phyloP scores from a whole-genome alignment of 495 filamentous ascomycete genomes.

The Penicillium coprophilum region DNA sequence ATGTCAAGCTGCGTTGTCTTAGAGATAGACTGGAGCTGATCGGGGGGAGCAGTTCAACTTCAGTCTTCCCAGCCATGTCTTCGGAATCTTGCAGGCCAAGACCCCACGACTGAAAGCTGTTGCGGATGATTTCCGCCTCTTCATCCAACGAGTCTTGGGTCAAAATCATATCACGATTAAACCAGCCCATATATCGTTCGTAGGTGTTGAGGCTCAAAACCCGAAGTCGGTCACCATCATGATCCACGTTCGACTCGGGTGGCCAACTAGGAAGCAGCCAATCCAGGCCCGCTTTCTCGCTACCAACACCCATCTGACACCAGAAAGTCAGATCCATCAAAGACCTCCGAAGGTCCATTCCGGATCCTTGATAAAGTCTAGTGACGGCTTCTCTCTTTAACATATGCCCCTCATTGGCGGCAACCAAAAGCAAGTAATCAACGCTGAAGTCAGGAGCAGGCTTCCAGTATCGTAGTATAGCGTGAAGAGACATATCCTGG shows the following conservation, averaged over 20 bases:
- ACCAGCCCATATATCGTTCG: conserved; percentile 71
- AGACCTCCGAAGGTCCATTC: conserved; percentile 71
- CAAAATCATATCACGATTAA: conserved; percentile 56
- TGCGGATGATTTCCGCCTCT: conserved; percentile 34
- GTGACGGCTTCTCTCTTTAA: conserved; percentile 65
- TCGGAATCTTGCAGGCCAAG: conserved; percentile 41
- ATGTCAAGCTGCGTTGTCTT: conserved; percentile 31
- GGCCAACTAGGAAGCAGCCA: conserved; percentile 83
- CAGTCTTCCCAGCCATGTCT: conserved; percentile 20
- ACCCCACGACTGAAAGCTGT: conserved; percentile 42
- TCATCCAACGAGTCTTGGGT: conserved; percentile 18
- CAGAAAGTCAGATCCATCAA: conserved; percentile 91
- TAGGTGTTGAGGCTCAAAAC: conserved; percentile 85
- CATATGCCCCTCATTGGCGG: conserved; percentile 88
- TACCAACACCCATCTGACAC: conserved; percentile 96
- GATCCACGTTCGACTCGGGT: conserved; percentile 63
- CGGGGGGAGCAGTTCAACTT: conserved; percentile 12
- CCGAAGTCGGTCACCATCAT: conserved; percentile 63
- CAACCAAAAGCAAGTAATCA: conserved; percentile 79
- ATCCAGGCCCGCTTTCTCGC: conserved; percentile 78
- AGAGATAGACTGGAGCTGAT: conserved; percentile 17
- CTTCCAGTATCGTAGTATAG: conserved; percentile 76
- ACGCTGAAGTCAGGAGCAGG: conserved; percentile 67
- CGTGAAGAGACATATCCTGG: conserved; percentile 69
- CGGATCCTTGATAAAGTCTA: conserved; percentile 65